Conservation (phyloP, 192 early-diverging fungal genomes). For the Entrophospora sp. region DNA sequence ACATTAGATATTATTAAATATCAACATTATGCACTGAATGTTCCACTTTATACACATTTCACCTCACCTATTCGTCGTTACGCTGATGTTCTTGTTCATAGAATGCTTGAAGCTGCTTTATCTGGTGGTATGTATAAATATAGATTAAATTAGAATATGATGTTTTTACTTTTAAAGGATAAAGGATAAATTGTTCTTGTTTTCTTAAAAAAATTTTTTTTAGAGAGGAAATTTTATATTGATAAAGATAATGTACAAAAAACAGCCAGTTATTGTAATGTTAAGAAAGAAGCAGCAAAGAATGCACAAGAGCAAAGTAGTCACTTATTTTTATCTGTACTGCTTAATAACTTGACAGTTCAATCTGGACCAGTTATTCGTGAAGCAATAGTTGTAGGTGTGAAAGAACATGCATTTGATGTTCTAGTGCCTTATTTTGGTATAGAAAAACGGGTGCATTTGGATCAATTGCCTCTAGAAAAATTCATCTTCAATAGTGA, state of each 20-base stretch:
- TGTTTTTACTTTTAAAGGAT: too few species aligned
- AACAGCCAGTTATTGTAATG: constrained; percentile 67
- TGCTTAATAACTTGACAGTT: constrained; percentile 44
- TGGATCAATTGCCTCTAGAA: constrained; percentile 42
- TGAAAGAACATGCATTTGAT: constrained; percentile 61
- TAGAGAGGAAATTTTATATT: constrained; percentile 45
- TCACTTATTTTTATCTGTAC: constrained; percentile 57
- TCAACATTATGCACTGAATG: constrained; percentile 85
- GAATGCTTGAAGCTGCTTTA: constrained; percentile 65
- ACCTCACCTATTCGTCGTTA: constrained; percentile 95
- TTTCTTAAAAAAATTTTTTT: too few species aligned
- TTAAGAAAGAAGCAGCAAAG: constrained; percentile 62
- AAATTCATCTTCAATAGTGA: constrained; percentile 30
- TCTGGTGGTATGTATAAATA: constrained; percentile 30
- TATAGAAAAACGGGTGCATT: constrained; percentile 59
- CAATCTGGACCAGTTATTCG: constrained; percentile 35
- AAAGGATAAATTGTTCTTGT: too few species aligned
- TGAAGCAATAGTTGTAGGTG: constrained; percentile 60
- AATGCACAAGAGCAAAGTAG: constrained; percentile 63
- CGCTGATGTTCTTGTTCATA: constrained; percentile 92
- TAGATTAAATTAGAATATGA: too few species aligned
- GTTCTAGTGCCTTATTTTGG: constrained; percentile 62
- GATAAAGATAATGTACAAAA: constrained; percentile 47
- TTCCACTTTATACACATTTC: constrained; percentile 93
- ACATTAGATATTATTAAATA: constrained; percentile 64